phyloP scores from a whole-genome alignment of 148 eudicot species.

The Rhododendron simsii region DNA sequence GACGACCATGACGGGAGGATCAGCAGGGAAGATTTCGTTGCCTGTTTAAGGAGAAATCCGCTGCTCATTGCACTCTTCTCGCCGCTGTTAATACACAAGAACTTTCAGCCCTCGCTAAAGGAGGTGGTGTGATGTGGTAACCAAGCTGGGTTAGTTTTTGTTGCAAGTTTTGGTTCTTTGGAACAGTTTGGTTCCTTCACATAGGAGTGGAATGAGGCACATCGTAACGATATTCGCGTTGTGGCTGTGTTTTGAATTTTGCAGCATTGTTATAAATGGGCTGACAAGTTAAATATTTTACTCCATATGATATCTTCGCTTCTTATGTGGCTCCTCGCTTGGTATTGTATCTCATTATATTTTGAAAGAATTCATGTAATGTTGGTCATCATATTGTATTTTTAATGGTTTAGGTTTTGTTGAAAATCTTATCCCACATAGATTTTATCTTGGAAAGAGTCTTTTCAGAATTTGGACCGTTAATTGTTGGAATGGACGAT shows the following conservation, averaged over 20 bases:
- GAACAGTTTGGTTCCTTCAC: background rate
- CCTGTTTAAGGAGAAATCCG: slow-evolving; percentile 54
- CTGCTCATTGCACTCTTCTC: slow-evolving; percentile 47
- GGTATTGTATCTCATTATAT: background rate
- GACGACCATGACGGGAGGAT: slow-evolving; percentile 43
- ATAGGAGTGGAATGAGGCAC: background rate
- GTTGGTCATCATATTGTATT: background rate
- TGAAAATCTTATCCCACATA: background rate
- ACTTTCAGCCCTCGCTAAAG: slow-evolving; percentile 15
- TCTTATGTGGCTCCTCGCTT: background rate
- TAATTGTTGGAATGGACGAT: background rate
- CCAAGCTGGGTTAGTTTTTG: background rate
- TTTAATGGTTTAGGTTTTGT: background rate
- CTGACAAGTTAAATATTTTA: background rate
- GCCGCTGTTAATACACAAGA: slow-evolving; percentile 25
- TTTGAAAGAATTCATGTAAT: background rate
- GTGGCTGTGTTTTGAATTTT: background rate
- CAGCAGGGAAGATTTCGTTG: slow-evolving; percentile 45
- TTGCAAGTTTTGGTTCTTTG: background rate
- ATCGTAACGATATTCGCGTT: background rate
- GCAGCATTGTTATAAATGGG: background rate
- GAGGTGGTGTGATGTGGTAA: background rate
- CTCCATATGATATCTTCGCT: background rate
- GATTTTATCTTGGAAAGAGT: background rate
- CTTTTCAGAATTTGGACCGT: background rate